Evolutionary conservation across 2,329 filamentous ascomycete species (phyloP).

Genomic region (Metarhizium album): DNA sequence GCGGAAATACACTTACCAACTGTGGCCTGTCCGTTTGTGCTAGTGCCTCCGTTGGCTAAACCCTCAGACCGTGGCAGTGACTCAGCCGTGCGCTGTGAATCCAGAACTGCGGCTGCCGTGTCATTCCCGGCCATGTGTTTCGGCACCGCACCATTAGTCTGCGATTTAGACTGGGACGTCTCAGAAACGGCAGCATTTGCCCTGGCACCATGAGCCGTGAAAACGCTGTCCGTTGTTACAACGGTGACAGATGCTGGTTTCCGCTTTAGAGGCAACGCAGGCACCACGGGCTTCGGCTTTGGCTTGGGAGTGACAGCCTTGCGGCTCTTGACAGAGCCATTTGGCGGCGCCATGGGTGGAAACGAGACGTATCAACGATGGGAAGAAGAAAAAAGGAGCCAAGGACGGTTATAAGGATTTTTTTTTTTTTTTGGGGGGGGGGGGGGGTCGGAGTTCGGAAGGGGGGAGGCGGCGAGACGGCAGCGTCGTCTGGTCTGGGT

Average conservation of each 20-base stretch:
- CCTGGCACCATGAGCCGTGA: constrained; percentile 7
- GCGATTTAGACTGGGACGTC: background rate
- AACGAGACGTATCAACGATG: background rate
- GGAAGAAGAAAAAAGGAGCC: background rate
- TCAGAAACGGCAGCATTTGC: background rate
- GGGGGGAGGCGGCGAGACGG: constrained; percentile 2
- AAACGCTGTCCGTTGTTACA: constrained; percentile 13
- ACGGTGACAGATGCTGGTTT: constrained; percentile 18
- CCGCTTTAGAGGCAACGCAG: constrained; percentile 29
- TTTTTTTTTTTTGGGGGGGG: background rate
- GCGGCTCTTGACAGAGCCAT: constrained; percentile 22
- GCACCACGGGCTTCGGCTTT: constrained; percentile 23
- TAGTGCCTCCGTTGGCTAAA: background rate
- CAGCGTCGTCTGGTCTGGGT: constrained; percentile 13
- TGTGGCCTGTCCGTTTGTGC: background rate
- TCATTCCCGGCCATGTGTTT: background rate
- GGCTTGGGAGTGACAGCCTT: constrained; percentile 19
- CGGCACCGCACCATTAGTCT: background rate
- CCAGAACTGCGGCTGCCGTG: background rate
- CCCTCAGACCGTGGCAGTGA: background rate
- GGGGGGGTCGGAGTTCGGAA: background rate
- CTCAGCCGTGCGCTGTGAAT: background rate
- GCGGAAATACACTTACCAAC: constrained; percentile 1
- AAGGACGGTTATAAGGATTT: background rate
- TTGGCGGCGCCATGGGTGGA: constrained; percentile 22